phyloP scores from a whole-genome alignment of 2,329 filamentous ascomycete genomes.

The Alternaria tenuissima region DNA sequence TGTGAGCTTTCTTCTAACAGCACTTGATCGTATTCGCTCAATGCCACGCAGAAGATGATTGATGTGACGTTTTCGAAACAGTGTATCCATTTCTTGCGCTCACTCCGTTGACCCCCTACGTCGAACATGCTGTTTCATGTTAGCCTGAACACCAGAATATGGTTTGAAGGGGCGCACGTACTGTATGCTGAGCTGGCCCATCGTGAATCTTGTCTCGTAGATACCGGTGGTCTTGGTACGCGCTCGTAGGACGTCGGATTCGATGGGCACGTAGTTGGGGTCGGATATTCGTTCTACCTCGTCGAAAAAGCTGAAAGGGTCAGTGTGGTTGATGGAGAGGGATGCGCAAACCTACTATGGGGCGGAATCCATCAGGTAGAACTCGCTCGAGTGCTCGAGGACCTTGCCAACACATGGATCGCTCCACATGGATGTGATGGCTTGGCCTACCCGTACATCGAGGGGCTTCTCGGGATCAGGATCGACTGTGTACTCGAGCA shows the following conservation, averaged over 20 bases:
- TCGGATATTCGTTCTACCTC: slow-evolving; percentile 85
- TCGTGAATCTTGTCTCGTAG: slow-evolving; percentile 97
- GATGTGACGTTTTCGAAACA: slow-evolving; percentile 99
- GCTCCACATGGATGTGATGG: slow-evolving; percentile 87
- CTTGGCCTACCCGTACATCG: slow-evolving; percentile 80
- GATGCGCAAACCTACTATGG: slow-evolving; percentile 76
- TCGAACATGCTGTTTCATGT: slow-evolving; percentile 87
- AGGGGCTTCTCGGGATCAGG: slow-evolving; percentile 87
- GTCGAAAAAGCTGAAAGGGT: slow-evolving; percentile 82
- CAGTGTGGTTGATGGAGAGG: slow-evolving; percentile 15
- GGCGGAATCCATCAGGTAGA: slow-evolving; percentile 99
- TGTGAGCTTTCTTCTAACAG: slow-evolving; percentile 96
- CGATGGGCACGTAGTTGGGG: slow-evolving; percentile 86
- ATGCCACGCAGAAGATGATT: slow-evolving; percentile 97
- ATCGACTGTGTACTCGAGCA: slow-evolving; percentile 88
- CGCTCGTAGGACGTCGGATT: slow-evolving; percentile 93
- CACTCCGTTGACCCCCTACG: slow-evolving; percentile 94
- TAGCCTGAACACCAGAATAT: slow-evolving; percentile 31
- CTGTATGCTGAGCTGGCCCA: slow-evolving; percentile 99
- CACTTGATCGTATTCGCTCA: slow-evolving; percentile 98
- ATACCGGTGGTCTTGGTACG: slow-evolving; percentile 99
- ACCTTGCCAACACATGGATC: slow-evolving; percentile 83
- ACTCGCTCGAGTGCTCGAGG: slow-evolving; percentile 95
- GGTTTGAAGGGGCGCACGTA: slow-evolving; percentile 60
- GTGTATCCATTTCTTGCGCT: slow-evolving; percentile 99